A percentile compares a stretch with the other conserved stretches of the same genome.
These are phyloP conservation scores for Dispira simplex DNA, from an alignment of 192 early-diverging fungal genomes.

Conservation along the genomic window DNA sequence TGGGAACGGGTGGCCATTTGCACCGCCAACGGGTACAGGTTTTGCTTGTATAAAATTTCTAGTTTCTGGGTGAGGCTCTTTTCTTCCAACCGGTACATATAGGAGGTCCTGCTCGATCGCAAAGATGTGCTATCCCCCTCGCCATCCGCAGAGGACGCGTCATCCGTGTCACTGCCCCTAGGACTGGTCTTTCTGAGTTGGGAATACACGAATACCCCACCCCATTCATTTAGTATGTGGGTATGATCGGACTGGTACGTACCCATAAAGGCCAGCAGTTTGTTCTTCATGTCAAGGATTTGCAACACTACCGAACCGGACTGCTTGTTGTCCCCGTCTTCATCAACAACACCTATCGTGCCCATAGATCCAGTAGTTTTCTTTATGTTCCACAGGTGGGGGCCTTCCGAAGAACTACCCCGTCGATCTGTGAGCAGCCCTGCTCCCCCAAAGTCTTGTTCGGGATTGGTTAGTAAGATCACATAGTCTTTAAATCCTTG, in stretches of 20 bases:
- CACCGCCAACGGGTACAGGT: constrained; percentile 8
- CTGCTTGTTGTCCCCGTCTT: too few relatives aligned
- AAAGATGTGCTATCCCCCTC: constrained; percentile 32
- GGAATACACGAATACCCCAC: constrained; percentile 55
- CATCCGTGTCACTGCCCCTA: too few relatives aligned
- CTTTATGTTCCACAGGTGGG: constrained; percentile 9
- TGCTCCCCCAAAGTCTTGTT: neutral
- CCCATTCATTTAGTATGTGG: constrained; percentile 76
- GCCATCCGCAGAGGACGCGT: too few relatives aligned
- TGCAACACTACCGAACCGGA: constrained; percentile 40
- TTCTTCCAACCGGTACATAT: constrained; percentile 67
- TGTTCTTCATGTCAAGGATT: constrained; percentile 84
- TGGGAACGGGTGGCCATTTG: constrained; percentile 18
- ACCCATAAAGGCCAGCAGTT: constrained; percentile 78
- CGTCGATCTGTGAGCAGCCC: constrained; percentile 13
- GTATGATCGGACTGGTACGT: constrained; percentile 53
- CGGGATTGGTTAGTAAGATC: neutral
- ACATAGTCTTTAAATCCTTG: constrained; percentile 20
- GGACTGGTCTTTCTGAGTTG: too few relatives aligned
- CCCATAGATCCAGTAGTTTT: constrained; percentile 4
- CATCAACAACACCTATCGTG: constrained; percentile 10
- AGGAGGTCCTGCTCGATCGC: neutral
- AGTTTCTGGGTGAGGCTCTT: constrained; percentile 59
- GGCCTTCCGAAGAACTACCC: constrained; percentile 13
- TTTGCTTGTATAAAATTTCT: constrained; percentile 7